Conservation (phyloP, 2,329 filamentous ascomycete species). For the Fusarium fujikuroi region DNA sequence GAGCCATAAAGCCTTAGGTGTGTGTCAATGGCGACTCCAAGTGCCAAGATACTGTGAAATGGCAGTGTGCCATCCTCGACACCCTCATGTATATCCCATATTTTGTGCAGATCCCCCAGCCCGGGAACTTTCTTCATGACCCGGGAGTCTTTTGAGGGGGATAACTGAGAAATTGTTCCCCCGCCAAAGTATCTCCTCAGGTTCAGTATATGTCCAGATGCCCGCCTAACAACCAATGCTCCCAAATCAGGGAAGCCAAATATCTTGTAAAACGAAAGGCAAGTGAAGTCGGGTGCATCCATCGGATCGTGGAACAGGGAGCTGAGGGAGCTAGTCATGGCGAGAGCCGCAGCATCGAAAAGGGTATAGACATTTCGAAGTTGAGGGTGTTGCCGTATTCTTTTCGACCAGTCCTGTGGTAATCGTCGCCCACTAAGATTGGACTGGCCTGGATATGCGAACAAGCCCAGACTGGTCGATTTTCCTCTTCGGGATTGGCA, state of each 20-base stretch:
- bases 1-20: slow-evolving; percentile 66
- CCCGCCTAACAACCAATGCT: slow-evolving; percentile 66
- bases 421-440: slow-evolving; percentile 75
- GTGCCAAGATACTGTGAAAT: slow-evolving; percentile 72
- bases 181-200: slow-evolving; percentile 73
- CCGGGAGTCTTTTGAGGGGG: slow-evolving; percentile 37
- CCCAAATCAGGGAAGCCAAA: slow-evolving; percentile 75
- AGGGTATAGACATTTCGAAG: slow-evolving; percentile 58
- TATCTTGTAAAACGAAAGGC: slow-evolving; percentile 73
- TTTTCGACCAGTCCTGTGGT: slow-evolving; percentile 65
- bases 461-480: slow-evolving; percentile 52
- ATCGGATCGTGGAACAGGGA: slow-evolving; percentile 60
- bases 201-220: slow-evolving; percentile 65
- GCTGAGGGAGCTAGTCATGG: slow-evolving; percentile 69
- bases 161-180: slow-evolving; percentile 70
- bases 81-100: slow-evolving; percentile 64
- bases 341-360: slow-evolving; percentile 71
- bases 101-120: slow-evolving; percentile 48
- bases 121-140: slow-evolving; percentile 53
- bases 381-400: slow-evolving; percentile 45
- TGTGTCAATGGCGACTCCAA: slow-evolving; percentile 67
- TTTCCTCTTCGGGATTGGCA: slow-evolving; percentile 30
- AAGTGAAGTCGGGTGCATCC: slow-evolving; percentile 68
- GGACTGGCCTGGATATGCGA: slow-evolving; percentile 76
- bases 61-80: slow-evolving; percentile 75